Percentiles rank a stretch among this genome's conserved stretches.
These are phyloP conservation scores for Cyberlindnera samutprakarnensis DNA, from an alignment of 805 yeast genomes.

Conservation along the genomic window DNA sequence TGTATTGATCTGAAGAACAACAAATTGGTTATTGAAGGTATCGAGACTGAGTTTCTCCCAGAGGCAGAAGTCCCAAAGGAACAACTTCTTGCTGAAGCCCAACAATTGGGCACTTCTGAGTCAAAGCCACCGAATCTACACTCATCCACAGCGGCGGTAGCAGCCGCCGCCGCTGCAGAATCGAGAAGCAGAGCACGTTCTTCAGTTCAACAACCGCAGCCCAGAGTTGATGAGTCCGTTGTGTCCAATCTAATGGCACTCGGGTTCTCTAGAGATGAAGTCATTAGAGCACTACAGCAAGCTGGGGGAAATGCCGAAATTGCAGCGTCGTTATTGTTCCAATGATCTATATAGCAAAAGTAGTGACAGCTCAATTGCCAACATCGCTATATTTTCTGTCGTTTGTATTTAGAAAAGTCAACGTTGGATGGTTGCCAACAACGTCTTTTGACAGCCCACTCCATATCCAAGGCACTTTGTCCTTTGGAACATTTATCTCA, in stretches of 20 bases:
- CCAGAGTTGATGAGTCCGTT: conserved; percentile 22
- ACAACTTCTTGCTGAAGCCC: not conserved
- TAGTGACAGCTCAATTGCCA: not conserved
- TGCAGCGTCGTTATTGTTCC: conserved; percentile 77
- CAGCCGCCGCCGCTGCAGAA: conserved; percentile 19
- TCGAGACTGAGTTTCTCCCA: conserved; percentile 61
- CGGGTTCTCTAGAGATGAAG: conserved; percentile 67
- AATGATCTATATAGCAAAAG: conserved; percentile 12
- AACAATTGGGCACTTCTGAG: not conserved
- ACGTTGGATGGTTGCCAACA: conserved; percentile 21
- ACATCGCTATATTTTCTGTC: conserved; percentile 9
- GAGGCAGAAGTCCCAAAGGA: conserved; percentile 60
- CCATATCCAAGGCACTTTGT: conserved; percentile 30
- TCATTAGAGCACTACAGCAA: conserved; percentile 51
- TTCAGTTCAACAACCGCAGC: not conserved
- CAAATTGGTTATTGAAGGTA: conserved; percentile 61
- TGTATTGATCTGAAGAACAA: conserved; percentile 64
- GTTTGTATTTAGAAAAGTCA: conserved; percentile 10
- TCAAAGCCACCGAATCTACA: not conserved
- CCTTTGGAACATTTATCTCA: conserved; percentile 45
- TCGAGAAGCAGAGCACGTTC: conserved; percentile 2
- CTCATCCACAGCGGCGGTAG: conserved; percentile 10
- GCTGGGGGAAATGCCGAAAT: conserved; percentile 75
- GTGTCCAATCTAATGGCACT: conserved; percentile 47
- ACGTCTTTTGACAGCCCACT: conserved; percentile 21